phyloP scores from a whole-genome alignment of 164 flowering plant species.

The Euptelea pleiosperma region DNA sequence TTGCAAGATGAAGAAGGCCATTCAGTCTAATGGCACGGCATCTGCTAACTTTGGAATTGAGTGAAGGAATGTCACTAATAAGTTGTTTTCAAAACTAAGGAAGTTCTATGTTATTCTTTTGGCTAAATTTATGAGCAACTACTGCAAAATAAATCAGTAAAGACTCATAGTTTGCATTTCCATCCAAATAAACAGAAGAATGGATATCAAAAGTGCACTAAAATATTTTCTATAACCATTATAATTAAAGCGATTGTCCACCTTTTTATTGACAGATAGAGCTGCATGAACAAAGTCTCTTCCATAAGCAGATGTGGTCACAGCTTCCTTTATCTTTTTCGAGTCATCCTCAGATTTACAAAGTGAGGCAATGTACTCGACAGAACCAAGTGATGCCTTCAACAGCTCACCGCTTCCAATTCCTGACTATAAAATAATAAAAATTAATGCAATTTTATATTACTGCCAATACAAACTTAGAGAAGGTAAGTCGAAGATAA shows the following conservation, averaged over 20 bases:
- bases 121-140: too few relatives aligned
- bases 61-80: too few relatives aligned
- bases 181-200: too few relatives aligned
- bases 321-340: constrained; percentile 67
- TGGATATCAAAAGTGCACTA: too few relatives aligned
- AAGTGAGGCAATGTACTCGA: constrained; percentile 80
- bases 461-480: constrained; percentile 1
- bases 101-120: too few relatives aligned
- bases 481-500: background rate
- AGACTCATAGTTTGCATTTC: too few relatives aligned
- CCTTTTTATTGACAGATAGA: constrained; percentile 84
- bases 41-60: too few relatives aligned
- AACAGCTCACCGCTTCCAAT: constrained; percentile 43
- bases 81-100: too few relatives aligned
- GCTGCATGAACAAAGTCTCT: constrained; percentile 91
- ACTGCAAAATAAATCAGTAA: too few relatives aligned
- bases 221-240: too few relatives aligned
- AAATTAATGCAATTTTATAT: constrained; percentile 13
- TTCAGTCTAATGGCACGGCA: too few relatives aligned
- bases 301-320: constrained; percentile 69
- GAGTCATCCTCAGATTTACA: constrained; percentile 70
- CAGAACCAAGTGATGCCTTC: constrained; percentile 92
- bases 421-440: constrained; percentile 55
- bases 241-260: constrained; percentile 13
- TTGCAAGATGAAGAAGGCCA: too few relatives aligned